Evolutionary conservation across 2,329 filamentous ascomycete genomes (phyloP), one percentile per base, ranked within the genome.

Genomic region (Pestalotiopsis sp.): DNA sequence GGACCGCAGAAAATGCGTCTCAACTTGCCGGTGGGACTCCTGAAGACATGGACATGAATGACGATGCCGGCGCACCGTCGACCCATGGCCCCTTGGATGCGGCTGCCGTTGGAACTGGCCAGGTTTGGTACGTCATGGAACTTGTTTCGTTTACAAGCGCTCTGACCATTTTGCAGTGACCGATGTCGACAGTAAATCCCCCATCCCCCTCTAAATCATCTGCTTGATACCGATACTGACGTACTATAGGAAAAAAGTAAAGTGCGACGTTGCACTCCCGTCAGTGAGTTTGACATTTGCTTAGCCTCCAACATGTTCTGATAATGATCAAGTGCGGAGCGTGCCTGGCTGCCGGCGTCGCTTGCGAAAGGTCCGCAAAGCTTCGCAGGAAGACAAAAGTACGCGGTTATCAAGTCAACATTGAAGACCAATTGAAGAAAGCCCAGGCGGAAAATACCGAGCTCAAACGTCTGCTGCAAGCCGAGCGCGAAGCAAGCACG

Each of bases 341-440:
- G 12, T 68, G 66, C n/a, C 23, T 38, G 23, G 14, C 17, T 11
- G 61, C 66, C 14, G 61, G 45, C 39, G 39, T 59, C n/a, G 3
- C 31, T 3, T 68, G 66, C 23, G 61, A 64, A 14, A 61, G 58
- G 6, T 64, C 61, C 3, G 23, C 61, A 27, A 64, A 65, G 61
- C 55, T 68, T 23, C 66, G 66, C 23, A 64, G 60, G 41, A 41
- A 49, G 6, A 68, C 66, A 11, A 68, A 68, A 49, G 27, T 68
- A 45, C 66, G 66, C 14, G 61, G 60, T 25, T 68, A 57, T 17
- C 61, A 60, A n/a, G 23, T n/a, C 27, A 38, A 59, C 9, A 41
- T 17, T 20, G 58, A 63, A 31, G 23, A 63, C 5, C n/a, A 63
- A 17, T 36, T 55, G 11, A 41, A 5, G 11, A 55, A 41, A 63